phyloP scores from a whole-genome alignment of 441 rosid genomes.

The Macaranga tanarius region DNA sequence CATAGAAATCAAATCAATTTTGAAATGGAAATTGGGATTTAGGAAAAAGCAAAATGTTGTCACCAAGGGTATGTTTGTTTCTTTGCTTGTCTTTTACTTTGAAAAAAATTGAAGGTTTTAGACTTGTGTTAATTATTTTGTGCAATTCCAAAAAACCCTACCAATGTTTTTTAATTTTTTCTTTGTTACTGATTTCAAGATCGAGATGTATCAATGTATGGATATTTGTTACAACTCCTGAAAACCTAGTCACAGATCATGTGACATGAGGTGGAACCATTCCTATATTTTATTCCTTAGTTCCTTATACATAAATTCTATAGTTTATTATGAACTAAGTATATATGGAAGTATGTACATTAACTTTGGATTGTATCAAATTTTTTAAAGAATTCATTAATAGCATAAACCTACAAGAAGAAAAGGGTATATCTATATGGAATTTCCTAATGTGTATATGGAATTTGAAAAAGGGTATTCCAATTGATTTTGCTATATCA shows the following conservation, averaged over 20 bases:
- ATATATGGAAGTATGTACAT: no score
- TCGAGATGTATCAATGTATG: background rate
- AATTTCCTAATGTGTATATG: no score
- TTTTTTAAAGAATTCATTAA: no score
- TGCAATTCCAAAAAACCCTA: constrained; percentile 28
- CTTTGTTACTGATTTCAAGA: constrained; percentile 17
- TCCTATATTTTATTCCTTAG: constrained; percentile 7
- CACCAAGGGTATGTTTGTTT: constrained; percentile 58
- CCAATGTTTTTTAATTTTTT: background rate
- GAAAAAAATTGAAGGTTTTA: constrained; percentile 17
- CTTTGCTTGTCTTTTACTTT: constrained; percentile 40
- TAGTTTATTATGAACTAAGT: background rate
- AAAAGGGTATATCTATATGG: no score
- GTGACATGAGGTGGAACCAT: background rate
- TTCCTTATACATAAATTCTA: no score
- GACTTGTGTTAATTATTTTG: constrained; percentile 7
- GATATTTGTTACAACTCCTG: constrained; percentile 12
- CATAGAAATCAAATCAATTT: background rate
- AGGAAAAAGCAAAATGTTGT: constrained; percentile 62
- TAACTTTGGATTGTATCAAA: no score
- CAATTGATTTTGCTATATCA: no score
- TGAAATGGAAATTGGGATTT: constrained; percentile 6
- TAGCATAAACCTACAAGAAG: no score
- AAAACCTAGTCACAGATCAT: constrained; percentile 16
- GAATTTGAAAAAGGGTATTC: no score